Conservation (phyloP, 2,329 filamentous ascomycete genomes). For the Diaporthe citriasiana region DNA sequence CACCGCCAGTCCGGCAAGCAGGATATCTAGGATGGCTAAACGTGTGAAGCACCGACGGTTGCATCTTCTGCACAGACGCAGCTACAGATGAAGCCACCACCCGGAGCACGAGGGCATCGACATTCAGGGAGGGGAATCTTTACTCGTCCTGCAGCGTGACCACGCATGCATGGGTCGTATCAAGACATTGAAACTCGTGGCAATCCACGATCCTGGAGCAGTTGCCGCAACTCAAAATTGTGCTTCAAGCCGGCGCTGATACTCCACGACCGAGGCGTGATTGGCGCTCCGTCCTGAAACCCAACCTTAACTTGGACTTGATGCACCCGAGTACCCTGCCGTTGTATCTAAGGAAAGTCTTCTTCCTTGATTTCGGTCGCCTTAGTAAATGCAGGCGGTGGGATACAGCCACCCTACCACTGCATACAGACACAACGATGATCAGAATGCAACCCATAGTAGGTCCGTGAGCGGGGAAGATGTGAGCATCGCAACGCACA, state of each 20-base stretch:
- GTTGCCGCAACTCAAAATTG: conserved; percentile 5
- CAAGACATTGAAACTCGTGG: not conserved
- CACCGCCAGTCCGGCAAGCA: not conserved
- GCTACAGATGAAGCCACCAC: not conserved
- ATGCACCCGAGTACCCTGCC: not conserved
- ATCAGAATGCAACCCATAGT: not conserved
- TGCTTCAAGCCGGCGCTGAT: not conserved
- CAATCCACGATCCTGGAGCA: not conserved
- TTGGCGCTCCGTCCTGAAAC: not conserved
- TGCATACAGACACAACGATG: not conserved
- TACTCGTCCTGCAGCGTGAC: no score
- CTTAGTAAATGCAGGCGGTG: not conserved
- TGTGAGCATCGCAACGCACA: not conserved
- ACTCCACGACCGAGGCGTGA: not conserved
- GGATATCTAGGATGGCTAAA: not conserved
- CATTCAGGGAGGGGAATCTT: not conserved
- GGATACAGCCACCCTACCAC: not conserved
- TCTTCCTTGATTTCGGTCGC: not conserved
- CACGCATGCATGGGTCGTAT: no score
- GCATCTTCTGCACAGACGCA: conserved; percentile 8
- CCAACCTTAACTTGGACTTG: not conserved
- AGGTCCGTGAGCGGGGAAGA: not conserved
- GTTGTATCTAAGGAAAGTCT: not conserved
- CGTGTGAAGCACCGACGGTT: not conserved
- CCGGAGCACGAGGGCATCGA: not conserved